Evolutionary conservation across 495 filamentous ascomycete species (phyloP).

Genomic region (Lophium mytilinum): DNA sequence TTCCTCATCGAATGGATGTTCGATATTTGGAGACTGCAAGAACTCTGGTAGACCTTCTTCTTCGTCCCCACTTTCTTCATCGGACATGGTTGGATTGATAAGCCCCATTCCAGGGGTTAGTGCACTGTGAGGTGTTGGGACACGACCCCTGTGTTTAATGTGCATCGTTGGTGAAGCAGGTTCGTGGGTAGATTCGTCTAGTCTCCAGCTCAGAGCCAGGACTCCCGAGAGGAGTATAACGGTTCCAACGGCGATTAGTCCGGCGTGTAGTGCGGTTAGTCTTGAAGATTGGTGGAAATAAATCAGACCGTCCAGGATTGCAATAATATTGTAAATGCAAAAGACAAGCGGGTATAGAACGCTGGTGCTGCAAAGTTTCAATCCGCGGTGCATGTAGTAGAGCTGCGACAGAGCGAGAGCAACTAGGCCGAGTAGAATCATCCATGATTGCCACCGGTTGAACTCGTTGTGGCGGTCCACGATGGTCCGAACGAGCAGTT

Average conservation of each 20-base stretch:
- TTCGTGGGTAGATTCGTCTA: conserved; percentile 58
- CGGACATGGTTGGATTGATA: conserved; percentile 39
- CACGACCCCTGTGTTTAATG: conserved; percentile 21
- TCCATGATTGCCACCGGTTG: conserved; percentile 94
- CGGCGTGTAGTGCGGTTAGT: conserved; percentile 64
- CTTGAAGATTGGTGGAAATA: conserved; percentile 88
- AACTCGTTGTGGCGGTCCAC: conserved; percentile 88
- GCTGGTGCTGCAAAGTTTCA: conserved; percentile 91
- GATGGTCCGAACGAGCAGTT: conserved; percentile 89
- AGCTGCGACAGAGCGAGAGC: conserved; percentile 80
- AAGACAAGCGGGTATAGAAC: conserved; percentile 97
- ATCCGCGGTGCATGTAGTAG: conserved; percentile 87
- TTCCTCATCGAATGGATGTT: neutral
- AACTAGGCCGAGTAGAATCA: conserved; percentile 76
- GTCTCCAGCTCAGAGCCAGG: conserved; percentile 85
- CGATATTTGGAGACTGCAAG: neutral
- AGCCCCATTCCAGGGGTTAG: conserved; percentile 64
- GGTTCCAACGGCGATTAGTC: conserved; percentile 81
- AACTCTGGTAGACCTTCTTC: conserved; percentile 35
- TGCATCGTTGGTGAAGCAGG: conserved; percentile 4
- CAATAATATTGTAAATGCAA: conserved; percentile 99
- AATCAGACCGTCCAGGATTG: conserved; percentile 92
- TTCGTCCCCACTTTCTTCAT: conserved; percentile 42
- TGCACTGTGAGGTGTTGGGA: conserved; percentile 51
- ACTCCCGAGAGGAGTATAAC: conserved; percentile 80